Percentiles rank a stretch among this genome's conserved stretches.
Conservation (phyloP, 139 green algal genomes). For the Penium margaritaceum region DNA sequence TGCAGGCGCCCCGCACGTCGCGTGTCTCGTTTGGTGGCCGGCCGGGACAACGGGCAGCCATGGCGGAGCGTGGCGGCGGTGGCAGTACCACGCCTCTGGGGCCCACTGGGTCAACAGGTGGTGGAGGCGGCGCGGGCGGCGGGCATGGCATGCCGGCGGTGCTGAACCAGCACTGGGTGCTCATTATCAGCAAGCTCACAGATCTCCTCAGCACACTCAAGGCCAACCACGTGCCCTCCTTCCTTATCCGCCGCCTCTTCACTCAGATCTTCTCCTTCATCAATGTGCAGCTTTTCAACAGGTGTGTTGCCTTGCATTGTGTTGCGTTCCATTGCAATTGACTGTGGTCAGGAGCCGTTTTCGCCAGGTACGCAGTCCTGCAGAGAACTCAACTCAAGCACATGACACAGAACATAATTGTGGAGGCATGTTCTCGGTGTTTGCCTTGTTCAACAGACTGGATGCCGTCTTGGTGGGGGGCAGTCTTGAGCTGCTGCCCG, state of each 20-base stretch:
- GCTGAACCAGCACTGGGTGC: slow-evolving; percentile 64
- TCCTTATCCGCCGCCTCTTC: slow-evolving; percentile 68
- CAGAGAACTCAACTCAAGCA: too few species aligned
- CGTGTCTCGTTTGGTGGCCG: not conserved
- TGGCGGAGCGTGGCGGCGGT: not conserved
- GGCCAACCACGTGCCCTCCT: slow-evolving; percentile 74
- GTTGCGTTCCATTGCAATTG: not conserved
- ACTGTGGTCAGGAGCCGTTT: not conserved
- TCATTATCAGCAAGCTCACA: slow-evolving; percentile 80
- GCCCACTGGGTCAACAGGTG: too few species aligned
- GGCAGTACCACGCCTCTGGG: not conserved
- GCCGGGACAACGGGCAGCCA: too few species aligned
- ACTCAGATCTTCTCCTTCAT: slow-evolving; percentile 77
- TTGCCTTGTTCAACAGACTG: not conserved
- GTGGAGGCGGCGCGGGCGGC: too few species aligned
- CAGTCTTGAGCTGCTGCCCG: not conserved
- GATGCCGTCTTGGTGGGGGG: not conserved
- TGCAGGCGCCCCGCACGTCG: too few species aligned
- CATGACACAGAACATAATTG: too few species aligned
- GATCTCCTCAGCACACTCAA: slow-evolving; percentile 70
- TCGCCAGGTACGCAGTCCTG: not conserved
- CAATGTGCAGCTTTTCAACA: slow-evolving; percentile 97
- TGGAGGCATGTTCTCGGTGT: too few species aligned
- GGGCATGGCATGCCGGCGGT: too few species aligned
- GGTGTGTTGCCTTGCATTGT: slow-evolving; percentile 44